Evolutionary conservation across 805 yeast species (phyloP).

Genomic region (Sugiyamaella mastotermitis): DNA sequence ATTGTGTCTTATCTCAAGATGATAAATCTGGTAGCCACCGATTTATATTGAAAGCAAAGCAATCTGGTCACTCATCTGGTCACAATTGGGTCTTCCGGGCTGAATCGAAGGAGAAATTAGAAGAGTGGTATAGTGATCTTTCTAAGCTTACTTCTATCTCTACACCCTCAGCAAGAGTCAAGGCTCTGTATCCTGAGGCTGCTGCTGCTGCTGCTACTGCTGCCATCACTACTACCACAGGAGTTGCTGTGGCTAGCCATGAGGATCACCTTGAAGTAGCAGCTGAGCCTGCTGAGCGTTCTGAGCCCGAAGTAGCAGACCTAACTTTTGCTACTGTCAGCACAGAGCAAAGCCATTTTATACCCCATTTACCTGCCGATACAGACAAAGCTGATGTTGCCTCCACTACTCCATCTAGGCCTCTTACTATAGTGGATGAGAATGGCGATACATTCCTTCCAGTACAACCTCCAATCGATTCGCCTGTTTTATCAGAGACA

Average conservation of each 20-base stretch:
- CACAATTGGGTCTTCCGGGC: constrained; percentile 95
- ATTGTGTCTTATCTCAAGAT: constrained; percentile 78
- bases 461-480: constrained; percentile 15
- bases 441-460: constrained; percentile 7
- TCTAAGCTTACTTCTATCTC: constrained; percentile 58
- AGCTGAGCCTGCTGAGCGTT: constrained; percentile 7
- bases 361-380: too few species aligned
- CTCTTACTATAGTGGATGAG: constrained; percentile 3
- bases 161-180: constrained; percentile 39
- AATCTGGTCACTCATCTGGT: constrained; percentile 55
- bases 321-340: constrained; percentile 1
- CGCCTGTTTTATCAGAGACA: constrained; percentile 21
- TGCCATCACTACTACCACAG: constrained; percentile 2
- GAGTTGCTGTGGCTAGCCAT: constrained; percentile 4
- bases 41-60: constrained; percentile 73
- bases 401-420: neutral
- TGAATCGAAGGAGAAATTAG: constrained; percentile 74
- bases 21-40: constrained; percentile 54
- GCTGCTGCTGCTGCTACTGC: constrained; percentile 4
- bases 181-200: constrained; percentile 2
- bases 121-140: constrained; percentile 78
- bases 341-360: too few species aligned
- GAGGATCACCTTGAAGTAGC: constrained; percentile 2
- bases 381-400: neutral
- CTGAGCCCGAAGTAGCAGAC: constrained; percentile 7